phyloP scores from a whole-genome alignment of 805 yeast species.

The Suhomyces sp. region DNA sequence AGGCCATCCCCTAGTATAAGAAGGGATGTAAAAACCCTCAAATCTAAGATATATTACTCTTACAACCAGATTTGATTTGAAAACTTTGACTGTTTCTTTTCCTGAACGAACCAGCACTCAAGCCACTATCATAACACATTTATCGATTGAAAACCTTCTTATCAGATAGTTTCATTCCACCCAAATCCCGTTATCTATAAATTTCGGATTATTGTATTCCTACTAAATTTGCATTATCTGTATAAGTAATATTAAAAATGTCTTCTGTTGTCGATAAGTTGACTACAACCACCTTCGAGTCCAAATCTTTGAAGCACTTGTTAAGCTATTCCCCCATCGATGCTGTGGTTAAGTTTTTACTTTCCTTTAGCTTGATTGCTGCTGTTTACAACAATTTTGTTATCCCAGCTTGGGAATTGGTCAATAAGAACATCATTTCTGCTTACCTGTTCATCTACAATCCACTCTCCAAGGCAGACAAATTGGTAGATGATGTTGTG shows the following conservation, averaged over 20 bases:
- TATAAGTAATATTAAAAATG: conserved; percentile 2
- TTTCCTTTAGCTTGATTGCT: conserved; percentile 24
- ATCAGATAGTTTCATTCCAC: background rate
- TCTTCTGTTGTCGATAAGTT: conserved; percentile 8
- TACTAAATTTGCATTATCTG: background rate
- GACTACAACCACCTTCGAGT: conserved; percentile 22
- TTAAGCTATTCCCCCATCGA: conserved; percentile 29
- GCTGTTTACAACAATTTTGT: conserved; percentile 21
- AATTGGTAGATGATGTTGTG: conserved; percentile 9
- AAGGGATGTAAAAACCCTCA: conserved; percentile 3
- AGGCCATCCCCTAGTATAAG: conserved; percentile 6
- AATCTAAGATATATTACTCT: background rate
- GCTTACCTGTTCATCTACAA: conserved; percentile 14
- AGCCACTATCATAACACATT: background rate
- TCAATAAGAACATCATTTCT: conserved; percentile 22
- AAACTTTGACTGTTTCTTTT: background rate
- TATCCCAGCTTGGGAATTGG: conserved; percentile 17
- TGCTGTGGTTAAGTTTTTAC: conserved; percentile 17
- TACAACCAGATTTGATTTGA: background rate
- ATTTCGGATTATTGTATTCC: background rate
- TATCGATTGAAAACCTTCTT: background rate
- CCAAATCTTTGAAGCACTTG: conserved; percentile 33
- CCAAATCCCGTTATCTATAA: background rate
- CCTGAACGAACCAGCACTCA: background rate
- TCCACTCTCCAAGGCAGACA: conserved; percentile 10